Evolutionary conservation across 495 filamentous ascomycete species (phyloP).

Genomic region (Penicillium canescens): DNA sequence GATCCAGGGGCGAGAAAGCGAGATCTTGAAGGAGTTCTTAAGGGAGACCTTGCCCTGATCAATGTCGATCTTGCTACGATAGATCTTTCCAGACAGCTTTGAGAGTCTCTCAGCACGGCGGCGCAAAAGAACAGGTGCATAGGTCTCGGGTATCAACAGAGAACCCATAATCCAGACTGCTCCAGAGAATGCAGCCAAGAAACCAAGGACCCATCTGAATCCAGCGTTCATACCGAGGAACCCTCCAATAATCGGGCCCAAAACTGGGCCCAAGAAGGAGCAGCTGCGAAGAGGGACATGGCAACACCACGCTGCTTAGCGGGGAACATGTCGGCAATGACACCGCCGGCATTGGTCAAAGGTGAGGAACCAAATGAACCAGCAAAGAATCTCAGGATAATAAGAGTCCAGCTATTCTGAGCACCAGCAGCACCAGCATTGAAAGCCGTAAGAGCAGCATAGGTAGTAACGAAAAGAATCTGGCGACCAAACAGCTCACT

Average conservation of each 20-base stretch:
- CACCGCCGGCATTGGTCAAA: conserved; percentile 71
- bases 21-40: conserved; percentile 40
- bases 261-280: conserved; percentile 68
- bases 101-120: conserved; percentile 53
- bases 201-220: conserved; percentile 70
- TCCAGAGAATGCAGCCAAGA: conserved; percentile 52
- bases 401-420: conserved; percentile 62
- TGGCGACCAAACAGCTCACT: conserved; percentile 75
- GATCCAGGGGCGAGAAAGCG: conserved; percentile 51
- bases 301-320: conserved; percentile 64
- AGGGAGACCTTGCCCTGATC: conserved; percentile 42
- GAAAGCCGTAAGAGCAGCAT: conserved; percentile 65
- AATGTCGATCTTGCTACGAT: conserved; percentile 48
- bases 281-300: conserved; percentile 61
- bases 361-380: conserved; percentile 76
- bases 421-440: conserved; percentile 63
- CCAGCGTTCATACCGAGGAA: conserved; percentile 60
- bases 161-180: conserved; percentile 55
- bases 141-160: conserved; percentile 61
- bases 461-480: conserved; percentile 65
- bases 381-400: conserved; percentile 77
- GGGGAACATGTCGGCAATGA: conserved; percentile 74
- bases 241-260: conserved; percentile 62
- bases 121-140: conserved; percentile 58
- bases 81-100: conserved; percentile 58